phyloP scores from a whole-genome alignment of 208 protist species.

The Leishmania tarentolae region DNA sequence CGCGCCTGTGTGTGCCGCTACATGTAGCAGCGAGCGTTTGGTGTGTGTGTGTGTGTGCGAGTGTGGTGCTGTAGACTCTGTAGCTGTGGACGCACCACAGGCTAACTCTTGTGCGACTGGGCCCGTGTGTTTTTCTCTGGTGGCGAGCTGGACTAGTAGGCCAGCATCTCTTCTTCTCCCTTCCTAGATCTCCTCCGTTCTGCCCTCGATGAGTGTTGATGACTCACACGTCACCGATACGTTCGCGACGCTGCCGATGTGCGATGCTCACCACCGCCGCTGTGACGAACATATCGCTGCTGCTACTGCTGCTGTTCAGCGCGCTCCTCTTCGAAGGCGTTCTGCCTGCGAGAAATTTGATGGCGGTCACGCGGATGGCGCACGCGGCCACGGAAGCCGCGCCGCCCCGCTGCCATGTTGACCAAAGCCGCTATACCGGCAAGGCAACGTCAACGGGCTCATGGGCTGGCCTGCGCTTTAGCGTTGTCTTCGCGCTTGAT shows the following conservation, averaged over 20 bases:
- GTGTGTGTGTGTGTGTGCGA: background rate
- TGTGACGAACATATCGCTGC: background rate
- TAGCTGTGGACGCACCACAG: background rate
- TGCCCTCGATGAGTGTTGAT: background rate
- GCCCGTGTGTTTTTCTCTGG: background rate
- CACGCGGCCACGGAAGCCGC: background rate
- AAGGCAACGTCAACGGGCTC: conserved; percentile 41
- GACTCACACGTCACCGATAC: background rate
- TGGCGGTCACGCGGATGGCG: background rate
- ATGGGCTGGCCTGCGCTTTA: conserved; percentile 49
- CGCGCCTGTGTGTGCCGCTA: background rate
- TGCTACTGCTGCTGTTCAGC: background rate
- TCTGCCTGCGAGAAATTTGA: background rate
- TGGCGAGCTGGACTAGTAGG: background rate
- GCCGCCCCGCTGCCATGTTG: conserved; percentile 43
- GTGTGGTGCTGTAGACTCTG: background rate
- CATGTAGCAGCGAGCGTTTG: background rate
- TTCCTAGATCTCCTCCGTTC: background rate
- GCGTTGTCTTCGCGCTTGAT: conserved; percentile 35
- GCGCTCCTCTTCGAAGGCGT: background rate
- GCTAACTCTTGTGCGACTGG: background rate
- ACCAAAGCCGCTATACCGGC: conserved; percentile 35
- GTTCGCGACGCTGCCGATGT: background rate
- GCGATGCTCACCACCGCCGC: background rate
- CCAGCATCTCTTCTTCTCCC: background rate